phyloP scores from a whole-genome alignment of 2,329 filamentous ascomycete species.

The Ceratocystis cubensis region DNA sequence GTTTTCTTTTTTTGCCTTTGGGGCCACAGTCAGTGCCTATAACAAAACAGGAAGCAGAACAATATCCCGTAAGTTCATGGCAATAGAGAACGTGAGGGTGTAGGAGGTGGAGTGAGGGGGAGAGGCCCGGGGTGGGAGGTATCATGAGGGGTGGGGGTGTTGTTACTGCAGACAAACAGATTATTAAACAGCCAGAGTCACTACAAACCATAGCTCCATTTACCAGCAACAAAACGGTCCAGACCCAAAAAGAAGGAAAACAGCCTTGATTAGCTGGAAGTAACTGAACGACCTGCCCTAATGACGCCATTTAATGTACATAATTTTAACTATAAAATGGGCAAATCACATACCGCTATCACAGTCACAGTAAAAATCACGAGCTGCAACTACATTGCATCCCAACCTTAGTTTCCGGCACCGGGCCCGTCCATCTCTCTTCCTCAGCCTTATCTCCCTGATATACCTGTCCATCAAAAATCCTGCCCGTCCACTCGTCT shows the following conservation, averaged over 20 bases:
- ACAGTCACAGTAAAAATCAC: conserved; percentile 30
- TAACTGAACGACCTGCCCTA: not conserved
- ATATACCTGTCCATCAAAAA: conserved; percentile 38
- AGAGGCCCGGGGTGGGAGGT: not conserved
- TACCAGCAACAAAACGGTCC: conserved; percentile 2
- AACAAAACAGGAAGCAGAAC: conserved; percentile 4
- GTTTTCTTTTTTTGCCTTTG: conserved; percentile 5
- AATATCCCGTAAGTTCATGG: not conserved
- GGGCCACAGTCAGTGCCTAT: conserved; percentile 4
- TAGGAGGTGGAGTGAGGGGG: not conserved
- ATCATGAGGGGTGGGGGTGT: not conserved
- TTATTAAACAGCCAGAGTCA: conserved; percentile 12
- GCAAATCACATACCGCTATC: too few relatives aligned
- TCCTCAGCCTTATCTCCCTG: conserved; percentile 59
- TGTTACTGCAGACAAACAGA: conserved; percentile 15
- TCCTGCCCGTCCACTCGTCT: conserved; percentile 53
- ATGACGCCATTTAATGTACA: not conserved
- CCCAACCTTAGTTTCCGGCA: conserved; percentile 61
- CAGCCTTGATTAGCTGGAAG: not conserved
- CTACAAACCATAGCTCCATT: conserved; percentile 1
- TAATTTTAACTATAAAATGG: too few relatives aligned
- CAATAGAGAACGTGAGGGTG: not conserved
- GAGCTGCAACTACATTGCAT: conserved; percentile 96
- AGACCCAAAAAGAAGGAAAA: not conserved
- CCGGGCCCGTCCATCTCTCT: conserved; percentile 70